phyloP scores from a whole-genome alignment of 2,329 filamentous ascomycete genomes.

The Neoascochyta sp. region DNA sequence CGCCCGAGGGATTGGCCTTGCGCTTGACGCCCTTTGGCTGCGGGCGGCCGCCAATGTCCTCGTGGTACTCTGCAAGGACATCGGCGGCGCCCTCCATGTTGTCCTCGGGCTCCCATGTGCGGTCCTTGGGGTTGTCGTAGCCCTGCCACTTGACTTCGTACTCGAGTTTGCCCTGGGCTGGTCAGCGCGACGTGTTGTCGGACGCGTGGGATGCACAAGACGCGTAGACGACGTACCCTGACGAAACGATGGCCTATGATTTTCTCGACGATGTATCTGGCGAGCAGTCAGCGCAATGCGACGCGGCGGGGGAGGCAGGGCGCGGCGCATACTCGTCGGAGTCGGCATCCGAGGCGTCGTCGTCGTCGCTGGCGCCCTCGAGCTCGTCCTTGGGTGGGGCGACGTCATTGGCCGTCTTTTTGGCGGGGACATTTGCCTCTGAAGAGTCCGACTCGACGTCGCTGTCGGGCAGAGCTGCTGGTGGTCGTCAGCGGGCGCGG shows the following conservation, averaged over 20 bases:
- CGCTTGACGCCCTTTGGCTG: slow-evolving; percentile 56
- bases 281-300: slow-evolving; percentile 19
- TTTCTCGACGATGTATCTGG: slow-evolving; percentile 69
- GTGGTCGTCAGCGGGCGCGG: slow-evolving; percentile 3
- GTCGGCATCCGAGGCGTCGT: slow-evolving; percentile 9
- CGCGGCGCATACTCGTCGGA: slow-evolving; percentile 45
- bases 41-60: slow-evolving; percentile 60
- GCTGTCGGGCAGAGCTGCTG: slow-evolving; percentile 42
- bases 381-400: slow-evolving; percentile 12
- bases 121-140: slow-evolving; percentile 64
- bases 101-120: slow-evolving; percentile 75
- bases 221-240: slow-evolving; percentile 18
- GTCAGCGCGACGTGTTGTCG: slow-evolving; percentile 6
- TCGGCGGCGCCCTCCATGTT: slow-evolving; percentile 57
- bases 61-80: slow-evolving; percentile 63
- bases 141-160: slow-evolving; percentile 81
- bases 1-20: slow-evolving; percentile 29
- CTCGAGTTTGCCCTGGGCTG: slow-evolving; percentile 30
- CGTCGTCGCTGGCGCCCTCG: slow-evolving; percentile 21
- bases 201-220: slow-evolving; percentile 20
- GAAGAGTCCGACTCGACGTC: slow-evolving; percentile 42
- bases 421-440: slow-evolving; percentile 27
- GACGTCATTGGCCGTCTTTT: slow-evolving; percentile 18
- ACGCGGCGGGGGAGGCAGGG: neutral
- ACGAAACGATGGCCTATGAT: slow-evolving; percentile 63